Percentiles rank a stretch among this genome's conserved stretches.
Conservation (phyloP, 441 rosid species). For the Adansonia grandidieri region DNA sequence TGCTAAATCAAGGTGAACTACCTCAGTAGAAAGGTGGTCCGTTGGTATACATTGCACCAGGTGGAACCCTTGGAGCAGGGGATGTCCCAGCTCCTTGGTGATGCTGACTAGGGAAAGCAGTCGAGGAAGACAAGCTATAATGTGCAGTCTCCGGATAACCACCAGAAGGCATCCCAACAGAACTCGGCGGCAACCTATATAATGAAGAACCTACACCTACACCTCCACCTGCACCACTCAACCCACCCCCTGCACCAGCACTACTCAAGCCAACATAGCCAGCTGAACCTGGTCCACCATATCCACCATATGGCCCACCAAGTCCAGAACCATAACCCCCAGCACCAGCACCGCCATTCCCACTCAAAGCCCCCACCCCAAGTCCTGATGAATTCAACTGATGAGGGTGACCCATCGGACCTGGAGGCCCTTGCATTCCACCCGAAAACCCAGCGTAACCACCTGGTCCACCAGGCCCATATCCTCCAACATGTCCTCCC, state of each 20-base stretch:
- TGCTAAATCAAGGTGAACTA: conserved; percentile 26
- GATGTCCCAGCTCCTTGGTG: conserved; percentile 59
- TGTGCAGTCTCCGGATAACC: conserved; percentile 71
- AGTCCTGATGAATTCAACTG: conserved; percentile 48
- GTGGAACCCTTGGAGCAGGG: conserved; percentile 74
- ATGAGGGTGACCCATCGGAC: conserved; percentile 37
- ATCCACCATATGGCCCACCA: conserved; percentile 45
- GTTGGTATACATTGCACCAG: conserved; percentile 81
- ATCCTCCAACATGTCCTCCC: not conserved
- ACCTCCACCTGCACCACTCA: conserved; percentile 20
- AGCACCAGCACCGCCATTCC: conserved; percentile 35
- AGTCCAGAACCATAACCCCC: conserved; percentile 46
- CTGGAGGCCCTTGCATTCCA: not conserved
- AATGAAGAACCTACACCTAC: conserved; percentile 30
- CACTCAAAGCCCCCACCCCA: conserved; percentile 43
- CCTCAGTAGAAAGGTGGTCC: conserved; percentile 83
- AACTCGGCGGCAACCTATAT: conserved; percentile 68
- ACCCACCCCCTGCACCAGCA: conserved; percentile 27
- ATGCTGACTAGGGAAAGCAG: conserved; percentile 64
- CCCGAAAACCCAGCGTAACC: not conserved
- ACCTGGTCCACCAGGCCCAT: not conserved
- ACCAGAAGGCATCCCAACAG: conserved; percentile 58
- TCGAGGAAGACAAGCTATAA: conserved; percentile 57
- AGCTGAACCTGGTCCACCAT: conserved; percentile 35
- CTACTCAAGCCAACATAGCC: conserved; percentile 38